Percentiles rank a stretch among this genome's conserved stretches.
Evolutionary conservation across 768 basidiomycete genomes (phyloP).

Genomic region (Leccinum broughii): DNA sequence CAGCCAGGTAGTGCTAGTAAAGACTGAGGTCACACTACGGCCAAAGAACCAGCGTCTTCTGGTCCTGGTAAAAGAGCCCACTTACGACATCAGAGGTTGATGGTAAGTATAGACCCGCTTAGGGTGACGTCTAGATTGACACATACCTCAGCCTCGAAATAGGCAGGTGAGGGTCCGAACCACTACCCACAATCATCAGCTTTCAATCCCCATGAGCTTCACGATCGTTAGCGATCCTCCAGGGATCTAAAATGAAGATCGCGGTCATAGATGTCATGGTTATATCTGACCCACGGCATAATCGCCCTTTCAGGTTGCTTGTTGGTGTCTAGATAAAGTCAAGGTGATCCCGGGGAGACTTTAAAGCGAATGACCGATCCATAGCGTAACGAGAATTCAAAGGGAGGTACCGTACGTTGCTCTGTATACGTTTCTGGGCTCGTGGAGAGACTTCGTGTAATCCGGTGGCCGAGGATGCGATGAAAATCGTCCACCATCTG

Average conservation of each 20-base stretch:
- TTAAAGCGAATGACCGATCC: background rate
- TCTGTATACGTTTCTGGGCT: background rate
- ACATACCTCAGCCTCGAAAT: background rate
- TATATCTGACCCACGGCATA: background rate
- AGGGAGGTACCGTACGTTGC: background rate
- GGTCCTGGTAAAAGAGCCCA: background rate
- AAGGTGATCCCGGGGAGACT: background rate
- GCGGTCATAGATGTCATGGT: background rate
- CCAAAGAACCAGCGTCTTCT: background rate
- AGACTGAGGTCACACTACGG: background rate
- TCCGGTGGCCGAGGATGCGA: background rate
- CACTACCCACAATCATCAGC: background rate
- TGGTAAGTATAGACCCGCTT: background rate
- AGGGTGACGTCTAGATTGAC: background rate
- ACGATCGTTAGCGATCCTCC: background rate
- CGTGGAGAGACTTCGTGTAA: background rate
- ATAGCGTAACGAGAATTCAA: background rate
- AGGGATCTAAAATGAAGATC: background rate
- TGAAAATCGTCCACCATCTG: background rate
- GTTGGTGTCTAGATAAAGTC: background rate
- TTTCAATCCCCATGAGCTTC: too few relatives aligned
- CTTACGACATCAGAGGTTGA: background rate
- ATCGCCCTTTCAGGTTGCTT: background rate
- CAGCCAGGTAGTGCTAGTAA: background rate
- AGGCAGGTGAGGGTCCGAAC: background rate